These are phyloP conservation scores for Brasenia schreberi DNA, from an alignment of 164 flowering plant species.

Conservation along the genomic window DNA sequence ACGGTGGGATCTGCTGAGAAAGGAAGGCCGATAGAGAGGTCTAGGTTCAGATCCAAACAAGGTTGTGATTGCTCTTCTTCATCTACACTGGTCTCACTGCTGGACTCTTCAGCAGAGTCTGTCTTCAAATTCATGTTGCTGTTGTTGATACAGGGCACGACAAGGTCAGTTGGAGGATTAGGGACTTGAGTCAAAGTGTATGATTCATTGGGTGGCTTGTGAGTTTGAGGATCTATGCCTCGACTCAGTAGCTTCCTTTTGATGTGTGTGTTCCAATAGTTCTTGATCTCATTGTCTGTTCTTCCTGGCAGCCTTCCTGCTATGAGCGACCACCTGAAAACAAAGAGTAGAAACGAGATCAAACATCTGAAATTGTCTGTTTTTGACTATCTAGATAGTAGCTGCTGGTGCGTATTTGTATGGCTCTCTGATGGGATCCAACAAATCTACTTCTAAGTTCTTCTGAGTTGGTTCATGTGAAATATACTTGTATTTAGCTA, in stretches of 20 bases:
- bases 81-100: slow-evolving; percentile 10
- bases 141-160: neutral
- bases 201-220: slow-evolving; percentile 13
- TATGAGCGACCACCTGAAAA: slow-evolving; percentile 43
- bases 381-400: too few species aligned
- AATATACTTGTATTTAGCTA: too few species aligned
- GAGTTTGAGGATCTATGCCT: slow-evolving; percentile 40
- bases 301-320: slow-evolving; percentile 48
- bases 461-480: too few species aligned
- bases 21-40: slow-evolving; percentile 19
- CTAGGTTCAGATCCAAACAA: slow-evolving; percentile 12
- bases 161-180: neutral
- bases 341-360: too few species aligned
- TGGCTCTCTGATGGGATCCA: too few species aligned
- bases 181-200: neutral
- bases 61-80: slow-evolving; percentile 2
- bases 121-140: neutral
- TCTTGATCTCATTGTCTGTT: slow-evolving; percentile 54
- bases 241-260: slow-evolving; percentile 36
- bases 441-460: too few species aligned
- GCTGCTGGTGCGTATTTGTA: too few species aligned
- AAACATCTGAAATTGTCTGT: too few species aligned
- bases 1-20: slow-evolving; percentile 1
- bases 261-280: slow-evolving; percentile 52
- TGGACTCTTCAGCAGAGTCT: slow-evolving; percentile 1